Base-by-base conservation (phyloP, 305 asterid species). In the Fraxinus dipetala region DNA sequence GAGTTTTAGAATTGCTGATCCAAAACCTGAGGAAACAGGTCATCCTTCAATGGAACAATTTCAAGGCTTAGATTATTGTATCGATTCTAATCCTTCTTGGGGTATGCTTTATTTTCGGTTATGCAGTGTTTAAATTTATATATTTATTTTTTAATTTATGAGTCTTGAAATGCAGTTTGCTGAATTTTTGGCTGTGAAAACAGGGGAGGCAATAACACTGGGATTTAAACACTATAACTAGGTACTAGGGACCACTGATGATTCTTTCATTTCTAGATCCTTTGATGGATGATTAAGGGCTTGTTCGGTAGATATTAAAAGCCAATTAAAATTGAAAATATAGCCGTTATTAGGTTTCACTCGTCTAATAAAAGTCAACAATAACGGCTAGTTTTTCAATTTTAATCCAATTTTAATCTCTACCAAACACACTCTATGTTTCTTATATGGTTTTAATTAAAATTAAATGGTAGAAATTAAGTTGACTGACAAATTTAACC, bases 61-160 rank as follows among this genome's bases (percentile, higher is more conserved):
- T 83, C 99, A 96, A 70, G 99, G 99, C 36, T 90, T 96, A 84
- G 98, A 96, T 90, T 96, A 96, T 67, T 96, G 99, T 89, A 94
- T 96, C 79, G 98, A 96, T 86, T 96, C 99, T 65, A 96, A 96
- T 89, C 99, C 99, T 84, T 91, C 98, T 51, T 96, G 98, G 99
- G 96, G 98, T 96, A 87, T 77, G 89, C 22, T 59, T 22, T 32
- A 5, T 73, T 61, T 30, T 65, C 40, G 3, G 59, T 35, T 40
- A 28, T 14, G 2, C 51, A 31, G 1, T 48, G 10, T 20, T 36
- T 20, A 31, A 32, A 32, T 32, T 32, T 32, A 32, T 32, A 32
- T 32, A 81, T 61, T 22, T 16, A 48, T 43, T 59, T 20, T 65
- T 74, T 35, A 0, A 11, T 34, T 54, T 30, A 14, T 79, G 8